Evolutionary conservation across 2,329 filamentous ascomycete genomes (phyloP).

Genomic region (Septoria petroselini): DNA sequence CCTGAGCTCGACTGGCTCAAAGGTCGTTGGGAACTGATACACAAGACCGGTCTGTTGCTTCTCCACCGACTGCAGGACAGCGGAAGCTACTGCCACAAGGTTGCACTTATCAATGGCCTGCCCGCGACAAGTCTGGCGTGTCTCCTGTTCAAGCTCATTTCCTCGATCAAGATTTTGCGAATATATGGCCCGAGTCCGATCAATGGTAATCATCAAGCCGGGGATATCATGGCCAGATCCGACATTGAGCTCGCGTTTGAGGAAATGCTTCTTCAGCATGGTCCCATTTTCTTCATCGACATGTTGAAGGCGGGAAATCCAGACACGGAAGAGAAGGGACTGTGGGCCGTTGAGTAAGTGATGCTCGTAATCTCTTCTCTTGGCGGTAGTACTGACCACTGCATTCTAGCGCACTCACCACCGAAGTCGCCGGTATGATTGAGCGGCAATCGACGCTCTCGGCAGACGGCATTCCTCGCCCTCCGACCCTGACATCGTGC

Average conservation of each 20-base stretch:
- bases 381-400: background rate
- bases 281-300: constrained; percentile 33
- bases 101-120: constrained; percentile 30
- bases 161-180: constrained; percentile 34
- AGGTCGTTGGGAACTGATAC: constrained; percentile 34
- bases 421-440: constrained; percentile 30
- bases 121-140: constrained; percentile 36
- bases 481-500: constrained; percentile 32
- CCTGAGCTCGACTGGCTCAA: constrained; percentile 35
- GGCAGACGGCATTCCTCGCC: constrained; percentile 23
- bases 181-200: constrained; percentile 33
- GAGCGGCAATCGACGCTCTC: constrained; percentile 26
- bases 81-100: constrained; percentile 23
- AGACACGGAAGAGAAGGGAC: background rate
- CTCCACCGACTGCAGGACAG: constrained; percentile 36
- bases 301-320: constrained; percentile 23
- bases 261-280: constrained; percentile 35
- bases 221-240: constrained; percentile 27
- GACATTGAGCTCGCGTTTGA: constrained; percentile 38
- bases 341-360: constrained; percentile 30
- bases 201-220: constrained; percentile 19
- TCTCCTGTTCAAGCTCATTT: constrained; percentile 35
- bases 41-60: constrained; percentile 35
- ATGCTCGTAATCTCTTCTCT: background rate
- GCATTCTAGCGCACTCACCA: constrained; percentile 24